Evolutionary conservation across 2,329 filamentous ascomycete genomes (phyloP).

Genomic region (Fusarium pininemorale): DNA sequence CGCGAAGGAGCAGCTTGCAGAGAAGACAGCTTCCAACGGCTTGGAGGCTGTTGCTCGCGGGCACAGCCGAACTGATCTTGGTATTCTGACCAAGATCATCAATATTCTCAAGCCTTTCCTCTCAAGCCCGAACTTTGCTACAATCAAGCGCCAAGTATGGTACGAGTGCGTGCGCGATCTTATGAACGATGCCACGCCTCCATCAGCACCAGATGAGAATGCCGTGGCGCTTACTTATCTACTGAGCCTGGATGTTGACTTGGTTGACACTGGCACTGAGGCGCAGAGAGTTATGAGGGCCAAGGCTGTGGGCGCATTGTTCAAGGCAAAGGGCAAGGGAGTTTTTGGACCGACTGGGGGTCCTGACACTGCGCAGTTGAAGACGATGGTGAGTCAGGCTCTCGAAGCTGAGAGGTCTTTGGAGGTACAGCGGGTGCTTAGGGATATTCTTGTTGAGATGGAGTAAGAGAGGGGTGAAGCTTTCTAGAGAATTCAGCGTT

Average conservation of each 20-base stretch:
- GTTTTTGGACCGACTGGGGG: slow-evolving; percentile 50
- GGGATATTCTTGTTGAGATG: slow-evolving; percentile 48
- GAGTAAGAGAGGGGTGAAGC: slow-evolving; percentile 1
- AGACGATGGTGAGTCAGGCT: slow-evolving; percentile 47
- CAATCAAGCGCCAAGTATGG: slow-evolving; percentile 61
- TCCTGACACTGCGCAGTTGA: slow-evolving; percentile 44
- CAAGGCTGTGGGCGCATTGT: slow-evolving; percentile 55
- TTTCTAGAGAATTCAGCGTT: not conserved
- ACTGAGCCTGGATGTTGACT: slow-evolving; percentile 56
- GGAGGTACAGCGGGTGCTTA: slow-evolving; percentile 57
- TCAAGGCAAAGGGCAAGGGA: slow-evolving; percentile 54
- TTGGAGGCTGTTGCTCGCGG: slow-evolving; percentile 61
- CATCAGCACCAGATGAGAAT: slow-evolving; percentile 25
- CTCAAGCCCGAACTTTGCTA: slow-evolving; percentile 48
- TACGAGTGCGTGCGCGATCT: slow-evolving; percentile 60
- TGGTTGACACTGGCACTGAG: slow-evolving; percentile 59
- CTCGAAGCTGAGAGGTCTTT: slow-evolving; percentile 53
- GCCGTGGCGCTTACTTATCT: slow-evolving; percentile 52
- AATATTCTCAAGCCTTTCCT: slow-evolving; percentile 54
- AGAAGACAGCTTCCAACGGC: slow-evolving; percentile 58
- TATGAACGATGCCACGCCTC: slow-evolving; percentile 52
- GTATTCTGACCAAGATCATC: slow-evolving; percentile 53
- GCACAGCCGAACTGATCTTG: slow-evolving; percentile 55
- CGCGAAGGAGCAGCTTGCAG: slow-evolving; percentile 51
- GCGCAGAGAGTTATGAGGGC: slow-evolving; percentile 59